A percentile compares a stretch with the other conserved stretches of the same genome.
Conservation (phyloP, 495 filamentous ascomycete species). For the Neurospora discreta region DNA sequence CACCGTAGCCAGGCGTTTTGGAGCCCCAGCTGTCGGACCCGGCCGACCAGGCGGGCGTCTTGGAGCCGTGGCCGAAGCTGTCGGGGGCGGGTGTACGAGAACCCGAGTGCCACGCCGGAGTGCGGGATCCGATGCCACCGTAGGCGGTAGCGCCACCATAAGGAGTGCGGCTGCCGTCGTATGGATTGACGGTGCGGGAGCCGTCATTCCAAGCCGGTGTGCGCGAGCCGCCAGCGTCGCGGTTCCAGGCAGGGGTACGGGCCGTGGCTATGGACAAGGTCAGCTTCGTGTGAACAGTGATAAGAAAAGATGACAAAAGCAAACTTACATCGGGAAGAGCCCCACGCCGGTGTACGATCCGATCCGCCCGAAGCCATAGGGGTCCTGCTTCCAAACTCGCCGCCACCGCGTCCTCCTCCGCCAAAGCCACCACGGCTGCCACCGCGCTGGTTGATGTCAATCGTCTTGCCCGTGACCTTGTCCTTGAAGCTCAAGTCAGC, state of each 20-base stretch:
- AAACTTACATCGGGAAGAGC: conserved; percentile 46
- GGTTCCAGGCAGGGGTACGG: conserved; percentile 55
- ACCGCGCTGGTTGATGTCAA: conserved; percentile 56
- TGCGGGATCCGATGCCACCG: conserved; percentile 39
- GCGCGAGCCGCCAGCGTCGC: conserved; percentile 46
- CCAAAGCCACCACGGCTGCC: conserved; percentile 41
- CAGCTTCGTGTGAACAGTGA: conserved; percentile 3
- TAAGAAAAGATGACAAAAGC: conserved; percentile 1
- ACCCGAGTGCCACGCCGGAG: conserved; percentile 41
- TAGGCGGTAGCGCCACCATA: conserved; percentile 50
- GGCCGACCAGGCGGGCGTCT: conserved; percentile 54
- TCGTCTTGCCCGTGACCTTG: conserved; percentile 60
- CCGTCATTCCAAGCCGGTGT: conserved; percentile 75
- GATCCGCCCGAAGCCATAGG: conserved; percentile 48
- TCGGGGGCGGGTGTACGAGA: conserved; percentile 52
- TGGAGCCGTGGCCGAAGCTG: conserved; percentile 56
- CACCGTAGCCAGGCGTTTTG: conserved; percentile 64
- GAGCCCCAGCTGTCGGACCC: conserved; percentile 62
- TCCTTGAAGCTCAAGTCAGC: conserved; percentile 72
- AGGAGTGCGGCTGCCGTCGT: conserved; percentile 71
- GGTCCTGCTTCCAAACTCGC: conserved; percentile 48
- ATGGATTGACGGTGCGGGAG: conserved; percentile 64
- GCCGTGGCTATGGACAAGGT: conserved; percentile 35
- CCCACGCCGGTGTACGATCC: conserved; percentile 63
- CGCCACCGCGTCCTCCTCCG: conserved; percentile 37